A percentile compares a stretch with the other conserved stretches of the same genome.
Evolutionary conservation across 2,329 filamentous ascomycete genomes (phyloP).

Genomic region (Triangularia setosa): DNA sequence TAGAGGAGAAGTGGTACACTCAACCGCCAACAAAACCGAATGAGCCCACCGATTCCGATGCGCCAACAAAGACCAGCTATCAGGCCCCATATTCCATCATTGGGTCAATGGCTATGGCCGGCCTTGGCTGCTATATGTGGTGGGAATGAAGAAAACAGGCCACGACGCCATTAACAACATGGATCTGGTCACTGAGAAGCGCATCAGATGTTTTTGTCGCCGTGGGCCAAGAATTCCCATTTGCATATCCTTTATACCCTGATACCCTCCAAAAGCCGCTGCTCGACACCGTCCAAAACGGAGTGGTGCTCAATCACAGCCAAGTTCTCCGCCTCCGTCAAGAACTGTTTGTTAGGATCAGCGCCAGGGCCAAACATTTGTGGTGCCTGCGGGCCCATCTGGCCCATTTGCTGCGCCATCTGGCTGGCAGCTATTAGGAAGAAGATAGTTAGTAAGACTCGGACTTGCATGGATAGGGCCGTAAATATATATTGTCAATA

Average conservation of each 20-base stretch:
- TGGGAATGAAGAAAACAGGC: slow-evolving; percentile 44
- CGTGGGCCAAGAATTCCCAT: not conserved
- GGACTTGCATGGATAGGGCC: not conserved
- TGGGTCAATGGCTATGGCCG: slow-evolving; percentile 60
- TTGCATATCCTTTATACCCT: slow-evolving; percentile 33
- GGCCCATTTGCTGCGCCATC: slow-evolving; percentile 84
- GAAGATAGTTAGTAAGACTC: not conserved
- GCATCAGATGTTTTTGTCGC: not conserved
- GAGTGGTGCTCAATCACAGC: slow-evolving; percentile 93
- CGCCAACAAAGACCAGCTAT: slow-evolving; percentile 42
- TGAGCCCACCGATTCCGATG: slow-evolving; percentile 52
- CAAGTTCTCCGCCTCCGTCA: slow-evolving; percentile 88
- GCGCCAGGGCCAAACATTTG: slow-evolving; percentile 87
- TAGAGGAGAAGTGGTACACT: slow-evolving; percentile 88
- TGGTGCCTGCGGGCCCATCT: slow-evolving; percentile 66
- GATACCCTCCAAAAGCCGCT: slow-evolving; percentile 65
- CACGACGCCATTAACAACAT: not conserved
- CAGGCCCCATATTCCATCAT: slow-evolving; percentile 69
- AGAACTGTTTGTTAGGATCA: slow-evolving; percentile 93
- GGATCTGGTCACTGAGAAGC: not conserved
- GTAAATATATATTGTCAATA: not conserved
- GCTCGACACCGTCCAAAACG: slow-evolving; percentile 82
- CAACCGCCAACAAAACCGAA: slow-evolving; percentile 68
- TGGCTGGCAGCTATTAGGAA: slow-evolving; percentile 71
- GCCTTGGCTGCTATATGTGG: slow-evolving; percentile 61